These are phyloP conservation scores for Gossypium aridum DNA, from an alignment of 441 rosid genomes.

Conservation along the genomic window DNA sequence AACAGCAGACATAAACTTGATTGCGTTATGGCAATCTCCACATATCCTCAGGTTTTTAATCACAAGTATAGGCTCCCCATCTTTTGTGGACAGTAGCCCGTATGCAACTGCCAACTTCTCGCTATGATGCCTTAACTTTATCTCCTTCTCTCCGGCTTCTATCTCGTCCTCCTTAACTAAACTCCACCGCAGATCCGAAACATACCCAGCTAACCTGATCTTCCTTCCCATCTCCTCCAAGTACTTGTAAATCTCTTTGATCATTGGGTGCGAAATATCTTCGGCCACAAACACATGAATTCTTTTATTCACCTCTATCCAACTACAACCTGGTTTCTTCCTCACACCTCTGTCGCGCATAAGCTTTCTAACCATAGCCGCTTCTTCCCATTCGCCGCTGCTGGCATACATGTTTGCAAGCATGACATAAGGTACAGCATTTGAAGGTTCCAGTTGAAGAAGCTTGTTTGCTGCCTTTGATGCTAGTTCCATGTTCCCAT, in stretches of 20 bases:
- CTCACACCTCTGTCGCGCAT: conserved; percentile 71
- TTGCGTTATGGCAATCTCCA: conserved; percentile 79
- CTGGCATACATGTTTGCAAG: conserved; percentile 67
- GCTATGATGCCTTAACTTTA: conserved; percentile 59
- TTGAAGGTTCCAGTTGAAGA: conserved; percentile 55
- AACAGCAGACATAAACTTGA: conserved; percentile 56
- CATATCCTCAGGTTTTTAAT: conserved; percentile 79
- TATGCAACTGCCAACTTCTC: conserved; percentile 86
- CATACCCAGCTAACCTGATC: conserved; percentile 66
- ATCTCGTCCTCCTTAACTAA: conserved; percentile 57
- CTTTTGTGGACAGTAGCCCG: conserved; percentile 61
- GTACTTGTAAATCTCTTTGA: conserved; percentile 42
- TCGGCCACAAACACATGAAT: conserved; percentile 72
- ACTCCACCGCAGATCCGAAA: conserved; percentile 65
- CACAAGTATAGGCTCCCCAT: conserved; percentile 60
- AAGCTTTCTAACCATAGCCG: conserved; percentile 49
- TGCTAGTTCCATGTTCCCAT: conserved; percentile 59
- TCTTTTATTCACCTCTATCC: conserved; percentile 67
- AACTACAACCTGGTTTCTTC: conserved; percentile 88
- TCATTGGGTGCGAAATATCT: conserved; percentile 78
- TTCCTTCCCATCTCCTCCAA: conserved; percentile 55
- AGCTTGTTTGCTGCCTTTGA: conserved; percentile 49
- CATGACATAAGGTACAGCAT: conserved; percentile 75
- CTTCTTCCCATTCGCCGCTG: conserved; percentile 68
- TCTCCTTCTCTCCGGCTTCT: conserved; percentile 51